Evolutionary conservation across 2,329 filamentous ascomycete species (phyloP), one percentile per base, ranked within the genome.

Genomic region (Paraphoma chrysanthemicola): DNA sequence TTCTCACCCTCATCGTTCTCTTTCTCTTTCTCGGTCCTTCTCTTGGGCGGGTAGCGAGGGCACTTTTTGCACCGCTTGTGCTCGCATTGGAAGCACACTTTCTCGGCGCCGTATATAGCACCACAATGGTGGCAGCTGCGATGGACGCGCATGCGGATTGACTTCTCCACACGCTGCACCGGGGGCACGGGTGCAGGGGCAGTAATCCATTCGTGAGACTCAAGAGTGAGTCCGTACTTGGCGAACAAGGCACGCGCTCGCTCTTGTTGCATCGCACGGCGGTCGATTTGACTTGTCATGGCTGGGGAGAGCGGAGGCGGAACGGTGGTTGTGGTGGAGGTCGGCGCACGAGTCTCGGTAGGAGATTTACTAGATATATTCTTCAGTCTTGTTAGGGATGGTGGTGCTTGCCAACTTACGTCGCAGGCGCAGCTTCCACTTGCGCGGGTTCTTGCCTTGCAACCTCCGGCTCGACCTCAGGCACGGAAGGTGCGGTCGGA

Each of bases 61-160:
- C 93, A 97, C 70, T 90, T 88, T 71, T 86, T 90, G 85, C 93
- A 97, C 64, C 91, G 87, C 45, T 82, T 81, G 78, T 97, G 93
- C 66, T 90, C 84, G 80, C 93, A 97, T 64, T 86, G 86, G 62
- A 83, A 77, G 77, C 93, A 97, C 57, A 89, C 82, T 78, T 89
- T 92, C 68, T 89, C 86, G 17, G 85, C 77, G 53, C 90, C 88
- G 74, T 94, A 96, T 23, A 85, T 85, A 12, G 89, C 86, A 56
- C 88, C 85, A 80, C 93, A 97, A 64, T 86, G 84, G 78, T 97
- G 93, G 77, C 93, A 97, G 60, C 85, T 88, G 64, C 89, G 86
- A 74, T 91, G 90, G 51, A 93, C 86, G 51, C 90, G 87, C 85
- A 93, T 90, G 56, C 90, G 87, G 63, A 92, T 90, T 11, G 89